phyloP scores from a whole-genome alignment of 148 eudicot species.

The Amaranthus cruentus region DNA sequence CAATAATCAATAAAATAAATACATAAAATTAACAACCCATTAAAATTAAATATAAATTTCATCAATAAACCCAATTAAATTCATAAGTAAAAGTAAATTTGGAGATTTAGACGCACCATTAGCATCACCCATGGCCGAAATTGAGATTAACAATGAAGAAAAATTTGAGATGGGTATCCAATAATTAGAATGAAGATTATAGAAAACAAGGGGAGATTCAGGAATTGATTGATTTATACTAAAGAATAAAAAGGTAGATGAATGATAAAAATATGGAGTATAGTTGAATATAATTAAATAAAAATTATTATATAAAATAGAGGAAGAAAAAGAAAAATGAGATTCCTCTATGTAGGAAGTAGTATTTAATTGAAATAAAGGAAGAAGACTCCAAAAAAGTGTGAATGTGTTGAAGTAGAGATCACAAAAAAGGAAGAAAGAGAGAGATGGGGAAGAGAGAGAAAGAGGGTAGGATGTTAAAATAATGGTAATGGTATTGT shows the following conservation, averaged over 20 bases:
- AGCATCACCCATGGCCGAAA: conserved; percentile 29
- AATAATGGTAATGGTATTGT: neutral
- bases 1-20: neutral
- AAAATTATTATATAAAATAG: neutral
- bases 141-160: conserved; percentile 9
- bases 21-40: neutral
- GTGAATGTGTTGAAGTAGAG: conserved; percentile 14
- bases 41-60: neutral
- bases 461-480: neutral
- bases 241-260: neutral
- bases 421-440: neutral
- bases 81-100: neutral
- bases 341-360: neutral
- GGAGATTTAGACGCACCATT: conserved; percentile 9
- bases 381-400: conserved; percentile 19
- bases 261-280: neutral
- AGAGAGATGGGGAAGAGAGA: neutral
- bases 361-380: neutral
- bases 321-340: neutral
- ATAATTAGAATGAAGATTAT: neutral
- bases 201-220: conserved; percentile 4
- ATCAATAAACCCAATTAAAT: neutral
- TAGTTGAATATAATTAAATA: neutral
- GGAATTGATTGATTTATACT: neutral
- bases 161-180: conserved; percentile 14